Evolutionary conservation across 805 yeast species (phyloP).

Genomic region (Yueomyces sp.): DNA sequence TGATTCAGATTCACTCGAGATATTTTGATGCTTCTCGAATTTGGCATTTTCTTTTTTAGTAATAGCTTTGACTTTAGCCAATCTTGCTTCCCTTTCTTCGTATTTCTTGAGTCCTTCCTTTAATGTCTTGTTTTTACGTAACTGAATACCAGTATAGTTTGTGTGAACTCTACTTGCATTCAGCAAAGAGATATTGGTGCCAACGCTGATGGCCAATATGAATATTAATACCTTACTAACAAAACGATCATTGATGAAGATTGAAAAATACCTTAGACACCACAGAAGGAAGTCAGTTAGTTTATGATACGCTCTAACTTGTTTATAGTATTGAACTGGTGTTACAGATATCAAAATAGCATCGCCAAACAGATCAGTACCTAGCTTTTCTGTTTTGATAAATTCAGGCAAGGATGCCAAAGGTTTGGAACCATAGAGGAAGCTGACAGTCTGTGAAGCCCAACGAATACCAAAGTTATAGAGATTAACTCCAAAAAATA

Average conservation of each 20-base stretch:
- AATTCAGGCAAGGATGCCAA: slow-evolving; percentile 28
- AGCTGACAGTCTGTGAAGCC: slow-evolving; percentile 29
- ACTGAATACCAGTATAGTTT: slow-evolving; percentile 24
- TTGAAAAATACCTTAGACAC: slow-evolving; percentile 41
- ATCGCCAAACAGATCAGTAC: slow-evolving; percentile 9
- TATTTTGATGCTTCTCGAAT: neutral
- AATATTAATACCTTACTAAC: slow-evolving; percentile 66
- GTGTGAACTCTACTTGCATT: slow-evolving; percentile 70
- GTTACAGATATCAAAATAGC: slow-evolving; percentile 46
- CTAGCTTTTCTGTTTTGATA: slow-evolving; percentile 9
- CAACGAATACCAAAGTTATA: slow-evolving; percentile 62
- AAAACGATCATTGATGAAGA: slow-evolving; percentile 65
- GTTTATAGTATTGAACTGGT: slow-evolving; percentile 45
- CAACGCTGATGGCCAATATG: slow-evolving; percentile 60
- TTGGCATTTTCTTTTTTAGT: neutral
- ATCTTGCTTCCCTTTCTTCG: neutral
- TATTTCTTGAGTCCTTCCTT: neutral
- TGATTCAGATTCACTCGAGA: slow-evolving; percentile 6
- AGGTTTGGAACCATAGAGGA: slow-evolving; percentile 20
- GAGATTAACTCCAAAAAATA: slow-evolving; percentile 49
- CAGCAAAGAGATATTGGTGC: slow-evolving; percentile 71
- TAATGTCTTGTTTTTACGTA: slow-evolving; percentile 10
- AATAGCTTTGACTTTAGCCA: neutral
- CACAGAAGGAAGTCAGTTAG: slow-evolving; percentile 45
- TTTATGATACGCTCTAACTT: slow-evolving; percentile 40